A percentile compares a stretch with the other conserved stretches of the same genome.
Evolutionary conservation across 345 rosid genomes (phyloP).

Genomic region (Eucalyptus sideroxylon): DNA sequence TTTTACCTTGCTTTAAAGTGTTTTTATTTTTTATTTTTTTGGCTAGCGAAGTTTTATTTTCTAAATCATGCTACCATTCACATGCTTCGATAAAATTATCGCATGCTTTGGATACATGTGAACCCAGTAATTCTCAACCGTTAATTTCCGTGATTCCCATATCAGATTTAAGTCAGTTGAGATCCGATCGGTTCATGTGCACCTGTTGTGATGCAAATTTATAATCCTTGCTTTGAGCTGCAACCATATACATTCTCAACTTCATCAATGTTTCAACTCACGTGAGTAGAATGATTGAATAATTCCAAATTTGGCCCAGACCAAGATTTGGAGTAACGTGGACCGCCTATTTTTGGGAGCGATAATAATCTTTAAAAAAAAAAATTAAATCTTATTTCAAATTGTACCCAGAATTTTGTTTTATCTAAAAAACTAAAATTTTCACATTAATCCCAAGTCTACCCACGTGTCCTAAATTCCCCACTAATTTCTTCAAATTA

Average conservation of each 20-base stretch:
- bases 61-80: background rate
- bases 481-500: background rate
- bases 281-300: background rate
- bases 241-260: background rate
- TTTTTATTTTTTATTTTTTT: background rate
- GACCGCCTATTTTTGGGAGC: background rate
- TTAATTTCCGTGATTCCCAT: background rate
- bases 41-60: background rate
- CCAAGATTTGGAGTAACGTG: background rate
- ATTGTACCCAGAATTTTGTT: background rate
- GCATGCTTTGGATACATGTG: background rate
- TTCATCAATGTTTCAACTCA: background rate
- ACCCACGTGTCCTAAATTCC: rapidly evolving
- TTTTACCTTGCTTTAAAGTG: background rate
- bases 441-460: rapidly evolving
- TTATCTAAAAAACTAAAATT: background rate
- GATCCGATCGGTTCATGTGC: background rate
- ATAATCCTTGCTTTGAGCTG: background rate
- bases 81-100: background rate
- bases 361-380: background rate
- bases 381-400: rapidly evolving
- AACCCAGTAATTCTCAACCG: background rate
- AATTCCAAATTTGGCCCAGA: background rate
- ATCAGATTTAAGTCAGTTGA: background rate
- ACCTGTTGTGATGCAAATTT: background rate